Conservation (phyloP, 2,329 filamentous ascomycete species). For the Ophiognomonia clavigignenti-juglandacearum region DNA sequence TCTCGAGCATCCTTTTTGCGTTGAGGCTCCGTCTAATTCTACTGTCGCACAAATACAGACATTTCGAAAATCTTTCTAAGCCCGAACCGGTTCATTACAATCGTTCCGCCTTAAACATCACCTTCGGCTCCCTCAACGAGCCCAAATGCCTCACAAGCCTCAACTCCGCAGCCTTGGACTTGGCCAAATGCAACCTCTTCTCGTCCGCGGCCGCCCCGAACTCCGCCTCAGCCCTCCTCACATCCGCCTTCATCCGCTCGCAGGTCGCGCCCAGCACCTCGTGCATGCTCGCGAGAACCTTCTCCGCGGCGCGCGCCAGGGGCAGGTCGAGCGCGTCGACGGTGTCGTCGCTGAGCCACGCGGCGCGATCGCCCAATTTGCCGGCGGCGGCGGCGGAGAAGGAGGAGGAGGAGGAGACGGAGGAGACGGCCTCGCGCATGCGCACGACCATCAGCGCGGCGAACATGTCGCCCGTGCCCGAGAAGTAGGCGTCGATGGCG, state of each 20-base stretch:
- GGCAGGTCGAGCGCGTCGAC: constrained; percentile 69
- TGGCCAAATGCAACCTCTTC: constrained; percentile 60
- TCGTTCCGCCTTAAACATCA: constrained; percentile 56
- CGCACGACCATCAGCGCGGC: constrained; percentile 84
- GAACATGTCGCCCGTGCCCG: constrained; percentile 97
- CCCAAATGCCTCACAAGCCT: constrained; percentile 71
- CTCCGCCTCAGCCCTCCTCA: constrained; percentile 37
- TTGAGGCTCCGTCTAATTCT: constrained; percentile 11
- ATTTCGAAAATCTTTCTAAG: background rate
- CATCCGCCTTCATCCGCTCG: constrained; percentile 52
- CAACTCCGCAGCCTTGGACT: constrained; percentile 84
- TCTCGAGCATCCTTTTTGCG: background rate
- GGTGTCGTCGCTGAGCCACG: constrained; percentile 74
- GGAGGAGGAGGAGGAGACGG: too few relatives aligned
- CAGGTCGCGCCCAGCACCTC: constrained; percentile 69
- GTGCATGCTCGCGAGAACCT: constrained; percentile 90
- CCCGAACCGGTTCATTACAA: constrained; percentile 28
- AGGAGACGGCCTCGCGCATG: constrained; percentile 80
- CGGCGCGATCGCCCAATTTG: constrained; percentile 47
- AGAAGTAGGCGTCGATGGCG: constrained; percentile 87
- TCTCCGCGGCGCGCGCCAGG: constrained; percentile 76
- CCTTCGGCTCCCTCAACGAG: constrained; percentile 60
- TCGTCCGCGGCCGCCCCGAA: constrained; percentile 38
- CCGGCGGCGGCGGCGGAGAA: constrained; percentile 24
- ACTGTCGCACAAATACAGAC: background rate